Conservation (phyloP, 2,329 filamentous ascomycete species). For the Gnomoniopsis sp. region DNA sequence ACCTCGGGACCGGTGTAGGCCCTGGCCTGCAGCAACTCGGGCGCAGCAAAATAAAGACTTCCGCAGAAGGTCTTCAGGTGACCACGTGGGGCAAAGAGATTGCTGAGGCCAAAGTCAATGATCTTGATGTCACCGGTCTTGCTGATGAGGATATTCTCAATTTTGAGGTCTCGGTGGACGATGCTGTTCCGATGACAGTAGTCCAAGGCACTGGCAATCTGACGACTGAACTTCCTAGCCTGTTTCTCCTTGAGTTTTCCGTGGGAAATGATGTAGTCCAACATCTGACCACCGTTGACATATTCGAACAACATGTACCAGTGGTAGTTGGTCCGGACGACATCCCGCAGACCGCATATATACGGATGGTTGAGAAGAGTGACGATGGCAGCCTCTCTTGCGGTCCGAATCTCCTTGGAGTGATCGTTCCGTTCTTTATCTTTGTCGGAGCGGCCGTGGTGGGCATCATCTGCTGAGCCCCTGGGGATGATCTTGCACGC, state of each 20-base stretch:
- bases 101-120: slow-evolving; percentile 97
- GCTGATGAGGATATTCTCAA: slow-evolving; percentile 98
- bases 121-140: slow-evolving; percentile 99
- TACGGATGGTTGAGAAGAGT: slow-evolving; percentile 92
- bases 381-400: slow-evolving; percentile 93
- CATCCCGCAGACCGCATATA: slow-evolving; percentile 92
- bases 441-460: slow-evolving; percentile 60
- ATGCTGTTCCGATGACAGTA: slow-evolving; percentile 99
- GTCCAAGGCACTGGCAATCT: slow-evolving; percentile 94
- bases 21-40: slow-evolving; percentile 87
- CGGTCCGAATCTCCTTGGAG: slow-evolving; percentile 93
- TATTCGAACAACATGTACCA: slow-evolving; percentile 99
- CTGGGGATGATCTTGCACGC: slow-evolving; percentile 97
- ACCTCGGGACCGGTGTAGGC: slow-evolving; percentile 96
- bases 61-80: slow-evolving; percentile 97
- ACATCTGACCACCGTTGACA: slow-evolving; percentile 98
- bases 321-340: slow-evolving; percentile 93
- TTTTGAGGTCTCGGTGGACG: slow-evolving; percentile 95
- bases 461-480: slow-evolving; percentile 82
- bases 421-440: slow-evolving; percentile 82
- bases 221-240: slow-evolving; percentile 92
- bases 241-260: slow-evolving; percentile 97
- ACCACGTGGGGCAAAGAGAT: slow-evolving; percentile 81
- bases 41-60: slow-evolving; percentile 95
- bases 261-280: slow-evolving; percentile 99